Evolutionary conservation across 2,329 filamentous ascomycete species (phyloP), one percentile per base, ranked within the genome.

Genomic region (Aureobasidium sp.): DNA sequence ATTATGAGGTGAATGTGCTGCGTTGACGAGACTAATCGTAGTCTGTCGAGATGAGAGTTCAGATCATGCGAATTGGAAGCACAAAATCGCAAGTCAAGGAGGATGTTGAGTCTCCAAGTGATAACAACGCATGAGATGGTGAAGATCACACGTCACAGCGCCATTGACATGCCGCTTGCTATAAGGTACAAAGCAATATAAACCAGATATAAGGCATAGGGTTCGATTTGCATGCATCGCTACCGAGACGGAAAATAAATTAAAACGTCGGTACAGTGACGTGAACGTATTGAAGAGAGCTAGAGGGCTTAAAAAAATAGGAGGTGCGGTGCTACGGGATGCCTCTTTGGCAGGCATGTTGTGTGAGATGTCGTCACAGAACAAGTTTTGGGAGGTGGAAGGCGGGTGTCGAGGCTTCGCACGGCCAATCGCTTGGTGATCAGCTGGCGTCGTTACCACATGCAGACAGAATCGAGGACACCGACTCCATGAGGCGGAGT

Each of bases 111-210:
- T 60, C 34, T 41, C 27, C 15, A n/a, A 51, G 34, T 51, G 42
- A 51, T 42, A 60, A 34, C 41, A 51, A 12, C 15, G 44, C 36
- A 41, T 44, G 46, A 32, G 37, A 20, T 37, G 42, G n/a, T 47
- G 55, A 60, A 50, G 36, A 51, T 60, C 57, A 60, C 44, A 60
- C 57, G 57, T 60, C 57, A 60, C 57, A 60, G 15, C 17, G 41
- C 57, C 46, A 51, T 60, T n/a, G 36, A 50, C 29, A 46, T 60
- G 46, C 34, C 15, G 55, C 20, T 20, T 20, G 20, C 55, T 47
- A 37, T 27, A 48, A 46, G 41, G 53, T 59, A 47, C 42, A 48
- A 59, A 59, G 32, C 55, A 59, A 59, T 59, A 59, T 48, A 29
- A 37, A n/a, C 32, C 41, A 59, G 55, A 48, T 48, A 59, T 27